Percentiles rank a stretch among this genome's conserved stretches.
Evolutionary conservation across 2,329 filamentous ascomycete genomes (phyloP).

Genomic region (Golovinomyces cichoracearum): DNA sequence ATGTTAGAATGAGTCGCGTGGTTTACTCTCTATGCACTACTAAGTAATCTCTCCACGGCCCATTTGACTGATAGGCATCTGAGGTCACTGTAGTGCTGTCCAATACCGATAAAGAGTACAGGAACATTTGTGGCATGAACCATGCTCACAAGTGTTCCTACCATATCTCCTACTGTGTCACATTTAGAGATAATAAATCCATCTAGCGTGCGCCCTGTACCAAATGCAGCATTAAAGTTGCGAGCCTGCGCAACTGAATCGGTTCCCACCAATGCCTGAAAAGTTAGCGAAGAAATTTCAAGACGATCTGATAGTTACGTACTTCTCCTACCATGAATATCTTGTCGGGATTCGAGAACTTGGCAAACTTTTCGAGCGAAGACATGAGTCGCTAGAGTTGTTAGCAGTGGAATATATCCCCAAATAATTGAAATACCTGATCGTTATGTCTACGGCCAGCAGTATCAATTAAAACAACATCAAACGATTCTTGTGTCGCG

Average conservation of each 20-base stretch:
- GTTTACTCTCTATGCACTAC: no score
- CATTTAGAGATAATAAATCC: constrained; percentile 98
- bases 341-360: constrained; percentile 88
- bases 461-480: constrained; percentile 92
- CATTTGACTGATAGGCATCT: constrained; percentile 43
- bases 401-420: constrained; percentile 2
- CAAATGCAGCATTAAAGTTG: constrained; percentile 89
- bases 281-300: neutral
- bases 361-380: constrained; percentile 87
- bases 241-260: constrained; percentile 87
- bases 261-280: constrained; percentile 63
- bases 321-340: constrained; percentile 75
- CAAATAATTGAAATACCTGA: constrained; percentile 18
- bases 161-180: constrained; percentile 96
- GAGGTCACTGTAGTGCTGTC: constrained; percentile 42
- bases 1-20: no score
- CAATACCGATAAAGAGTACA: constrained; percentile 67
- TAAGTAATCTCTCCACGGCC: constrained; percentile 39
- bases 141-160: constrained; percentile 69
- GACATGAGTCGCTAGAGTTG: constrained; percentile 51
- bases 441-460: constrained; percentile 90
- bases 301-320: constrained; percentile 1
- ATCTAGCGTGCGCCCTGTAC: constrained; percentile 52
- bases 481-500: constrained; percentile 49
- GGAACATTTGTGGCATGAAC: constrained; percentile 94